phyloP scores from a whole-genome alignment of 176 grass and related monocot genomes.

The Typha latifolia region DNA sequence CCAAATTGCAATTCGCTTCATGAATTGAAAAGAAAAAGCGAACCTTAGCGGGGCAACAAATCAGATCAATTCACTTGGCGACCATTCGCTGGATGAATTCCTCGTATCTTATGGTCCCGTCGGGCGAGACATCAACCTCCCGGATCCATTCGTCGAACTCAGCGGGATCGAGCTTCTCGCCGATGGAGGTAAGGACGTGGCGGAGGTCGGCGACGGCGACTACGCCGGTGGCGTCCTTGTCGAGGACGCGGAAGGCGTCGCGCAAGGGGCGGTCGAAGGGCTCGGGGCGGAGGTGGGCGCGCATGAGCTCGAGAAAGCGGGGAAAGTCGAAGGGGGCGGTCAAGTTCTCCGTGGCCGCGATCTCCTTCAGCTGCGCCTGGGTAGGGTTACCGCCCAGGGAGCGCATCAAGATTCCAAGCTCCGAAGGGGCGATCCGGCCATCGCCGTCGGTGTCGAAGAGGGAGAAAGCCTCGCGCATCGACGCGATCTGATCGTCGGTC shows the following conservation, averaged over 20 bases:
- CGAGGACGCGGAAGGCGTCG: constrained; percentile 93
- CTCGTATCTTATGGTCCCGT: constrained; percentile 92
- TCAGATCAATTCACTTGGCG: constrained; percentile 51
- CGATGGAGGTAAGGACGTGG: constrained; percentile 93
- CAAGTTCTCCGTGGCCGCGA: constrained; percentile 63
- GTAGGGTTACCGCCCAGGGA: constrained; percentile 89
- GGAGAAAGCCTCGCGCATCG: constrained; percentile 90
- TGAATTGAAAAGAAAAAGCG: no score
- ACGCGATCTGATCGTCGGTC: constrained; percentile 77
- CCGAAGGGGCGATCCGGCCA: constrained; percentile 73
- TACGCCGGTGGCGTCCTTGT: constrained; percentile 82
- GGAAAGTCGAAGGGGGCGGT: constrained; percentile 74
- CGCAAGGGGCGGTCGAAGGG: constrained; percentile 87
- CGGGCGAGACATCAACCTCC: constrained; percentile 71
- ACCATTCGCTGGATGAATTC: constrained; percentile 94
- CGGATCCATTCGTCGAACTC: constrained; percentile 99
- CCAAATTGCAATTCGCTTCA: no score
- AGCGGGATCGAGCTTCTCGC: constrained; percentile 82
- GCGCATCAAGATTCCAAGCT: constrained; percentile 92
- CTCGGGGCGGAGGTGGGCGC: constrained; percentile 65
- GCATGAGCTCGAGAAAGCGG: constrained; percentile 88
- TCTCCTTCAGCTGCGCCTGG: constrained; percentile 82
- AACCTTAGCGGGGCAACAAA: no score
- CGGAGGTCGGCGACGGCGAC: constrained; percentile 88
- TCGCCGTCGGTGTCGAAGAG: constrained; percentile 96